Base-by-base conservation (phyloP, 1,139 yeast genomes). In the Zygosaccharomyces pseudobailii region DNA sequence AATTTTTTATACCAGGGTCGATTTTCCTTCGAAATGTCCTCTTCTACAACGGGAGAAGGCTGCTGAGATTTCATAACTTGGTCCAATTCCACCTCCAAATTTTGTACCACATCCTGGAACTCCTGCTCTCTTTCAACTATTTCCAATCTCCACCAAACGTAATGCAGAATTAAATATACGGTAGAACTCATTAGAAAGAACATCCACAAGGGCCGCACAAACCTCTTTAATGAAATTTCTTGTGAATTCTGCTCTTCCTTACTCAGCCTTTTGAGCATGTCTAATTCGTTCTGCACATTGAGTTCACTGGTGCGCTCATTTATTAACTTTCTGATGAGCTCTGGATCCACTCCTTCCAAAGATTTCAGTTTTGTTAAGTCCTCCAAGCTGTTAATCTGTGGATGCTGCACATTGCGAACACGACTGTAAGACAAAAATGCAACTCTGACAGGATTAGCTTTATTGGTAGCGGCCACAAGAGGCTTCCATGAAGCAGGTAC, bases 91-190 rank as follows among this genome's bases (percentile, higher is more conserved):
- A 36, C 27, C 37, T 62, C 63, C 31, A 61, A 36, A 2, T n/a
- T 45, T 20, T 45, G 37, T 7, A 57, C 59, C 32, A 53, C 45
- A 10, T 46, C 21, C 28, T 50, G 36, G 23, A 55, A 45, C 28
- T 58, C 62, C 6, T 43, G 36, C 38, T 68, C 71, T 13, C 58
- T 59, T 42, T 59, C 63, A 1, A 61, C 58, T 40, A 59, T 61
- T 48, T 66, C 70, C 28, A 65, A 44, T 32, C 56, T 55, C 69
- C 71, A 65, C 71, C 71, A 68, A 1, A 55, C 28, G 35, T 54
- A 58, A 35, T 68, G 70, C 30, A 55, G 55, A 2, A 56, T 43
- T 33, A 68, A 46, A 42, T 66, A 68, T 3, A 60, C 59, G 9
- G 61, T 49, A 0, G 67, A 62, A 40, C 65, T 56, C 63, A 63